Percentiles rank a stretch among this genome's conserved stretches.
Evolutionary conservation across 2,329 filamentous ascomycete species (phyloP).

Genomic region (Phaeoacremonium minimum): DNA sequence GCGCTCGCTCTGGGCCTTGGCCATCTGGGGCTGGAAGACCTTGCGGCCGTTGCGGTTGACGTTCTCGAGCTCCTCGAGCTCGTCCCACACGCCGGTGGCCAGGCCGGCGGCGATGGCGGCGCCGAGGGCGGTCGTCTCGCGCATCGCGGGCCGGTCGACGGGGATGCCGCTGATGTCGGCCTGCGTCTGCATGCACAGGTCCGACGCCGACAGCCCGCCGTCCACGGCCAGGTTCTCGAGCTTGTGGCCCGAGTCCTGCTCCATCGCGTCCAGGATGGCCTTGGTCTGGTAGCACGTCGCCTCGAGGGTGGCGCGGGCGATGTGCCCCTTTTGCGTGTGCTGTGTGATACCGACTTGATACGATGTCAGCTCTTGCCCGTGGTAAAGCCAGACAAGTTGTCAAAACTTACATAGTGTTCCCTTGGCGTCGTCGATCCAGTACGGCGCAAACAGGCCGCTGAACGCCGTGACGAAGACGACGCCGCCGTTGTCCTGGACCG

Average conservation of each 20-base stretch:
- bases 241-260: conserved; percentile 73
- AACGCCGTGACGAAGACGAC: conserved; percentile 88
- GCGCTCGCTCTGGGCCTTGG: conserved; percentile 30
- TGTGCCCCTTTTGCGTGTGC: conserved; percentile 79
- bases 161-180: conserved; percentile 79
- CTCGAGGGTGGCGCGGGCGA: conserved; percentile 84
- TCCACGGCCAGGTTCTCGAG: conserved; percentile 77
- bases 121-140: conserved; percentile 83
- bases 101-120: conserved; percentile 89
- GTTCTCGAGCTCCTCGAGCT: conserved; percentile 67
- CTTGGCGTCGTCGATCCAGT: conserved; percentile 92
- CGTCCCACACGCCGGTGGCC: conserved; percentile 73
- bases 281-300: conserved; percentile 91
- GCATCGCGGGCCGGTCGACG: conserved; percentile 81
- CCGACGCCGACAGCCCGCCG: conserved; percentile 84
- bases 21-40: conserved; percentile 65
- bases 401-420: conserved; percentile 68
- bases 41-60: conserved; percentile 68
- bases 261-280: conserved; percentile 89
- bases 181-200: conserved; percentile 89
- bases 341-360: conserved; percentile 71
- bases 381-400: neutral
- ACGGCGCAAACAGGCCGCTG: conserved; percentile 84
- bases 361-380: neutral
- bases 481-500: conserved; percentile 69